Evolutionary conservation across 352 stramenopile species (phyloP), one percentile per base, ranked within the genome.

Genomic region (Phytophthora ramorum): DNA sequence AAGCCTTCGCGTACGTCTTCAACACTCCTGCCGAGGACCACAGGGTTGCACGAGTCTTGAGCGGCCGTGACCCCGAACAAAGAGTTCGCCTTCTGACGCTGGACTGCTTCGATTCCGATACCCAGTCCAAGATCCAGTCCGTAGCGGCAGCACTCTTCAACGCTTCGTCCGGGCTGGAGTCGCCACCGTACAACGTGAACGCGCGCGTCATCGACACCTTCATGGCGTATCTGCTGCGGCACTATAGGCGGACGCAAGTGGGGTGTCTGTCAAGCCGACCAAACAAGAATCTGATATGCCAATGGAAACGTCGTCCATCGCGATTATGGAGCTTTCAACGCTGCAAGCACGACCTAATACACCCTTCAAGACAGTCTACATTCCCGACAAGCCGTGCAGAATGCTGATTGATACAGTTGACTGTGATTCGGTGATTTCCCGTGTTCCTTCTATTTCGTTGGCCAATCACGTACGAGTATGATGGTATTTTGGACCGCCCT

Each of bases 221-320:
- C n/a, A n/a, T n/a, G n/a, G n/a, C n/a, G n/a, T n/a, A n/a, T n/a
- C n/a, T n/a, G n/a, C n/a, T n/a, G n/a, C n/a, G n/a, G n/a, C n/a
- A n/a, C n/a, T n/a, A n/a, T n/a, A n/a, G 28, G 28, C 46, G 28
- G 40, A 59, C n/a, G 51, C 50, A 59, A 59, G 24, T 50, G 40
- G 24, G 50, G 51, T 59, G 13, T 59, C 40, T 46, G 51, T 59
- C 51, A 38, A 59, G 51, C 22, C 16, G 3, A 19, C 43, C 7
- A 59, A 17, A 30, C 24, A 34, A 47, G 30, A 62, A 62, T 54
- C 44, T 62, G 43, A 16, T 47, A 26, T 16, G 35, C 16, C 24
- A 30, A 48, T 24, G 4, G 54, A 62, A 3, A 54, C 43, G 3
- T 54, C 54, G 4, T 43, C 35, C 1, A 54, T 62, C 17, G 54